Conservation (phyloP, 2,329 filamentous ascomycete genomes). For the Calonectria henricotiae region DNA sequence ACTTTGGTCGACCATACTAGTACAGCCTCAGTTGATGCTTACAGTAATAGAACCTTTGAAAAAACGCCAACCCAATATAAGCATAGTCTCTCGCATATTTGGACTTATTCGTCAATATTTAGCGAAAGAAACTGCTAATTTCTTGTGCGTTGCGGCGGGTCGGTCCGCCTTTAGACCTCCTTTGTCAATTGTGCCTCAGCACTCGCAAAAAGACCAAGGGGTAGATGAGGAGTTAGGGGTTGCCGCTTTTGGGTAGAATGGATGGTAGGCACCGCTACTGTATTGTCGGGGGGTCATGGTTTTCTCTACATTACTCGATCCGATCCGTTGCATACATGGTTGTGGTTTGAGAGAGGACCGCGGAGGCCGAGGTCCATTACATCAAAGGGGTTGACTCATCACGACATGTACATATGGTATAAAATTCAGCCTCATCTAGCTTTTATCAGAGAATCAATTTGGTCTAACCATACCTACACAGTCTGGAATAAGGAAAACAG, state of each 20-base stretch:
- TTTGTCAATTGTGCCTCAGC: background rate
- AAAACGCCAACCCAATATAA: background rate
- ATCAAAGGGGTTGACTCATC: background rate
- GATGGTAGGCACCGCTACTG: background rate
- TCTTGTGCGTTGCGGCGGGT: conserved; percentile 8
- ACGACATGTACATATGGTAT: background rate
- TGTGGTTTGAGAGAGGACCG: background rate
- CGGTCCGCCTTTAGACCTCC: conserved; percentile 21
- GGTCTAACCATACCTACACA: background rate
- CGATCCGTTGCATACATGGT: background rate
- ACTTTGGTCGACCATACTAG: background rate
- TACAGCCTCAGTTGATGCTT: background rate
- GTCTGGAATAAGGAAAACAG: background rate
- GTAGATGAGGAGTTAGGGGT: conserved; percentile 23
- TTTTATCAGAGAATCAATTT: background rate
- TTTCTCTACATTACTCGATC: background rate
- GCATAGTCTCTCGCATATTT: conserved; percentile 10
- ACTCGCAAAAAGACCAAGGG: too few relatives aligned
- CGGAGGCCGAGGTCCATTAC: background rate
- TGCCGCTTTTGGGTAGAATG: conserved; percentile 10
- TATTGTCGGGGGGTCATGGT: background rate
- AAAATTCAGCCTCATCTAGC: background rate
- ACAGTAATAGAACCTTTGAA: background rate
- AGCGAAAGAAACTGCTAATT: conserved; percentile 4
- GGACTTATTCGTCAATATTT: conserved; percentile 2